Conservation (phyloP, 176 grass and related monocot species). For the Zoysia japonica region DNA sequence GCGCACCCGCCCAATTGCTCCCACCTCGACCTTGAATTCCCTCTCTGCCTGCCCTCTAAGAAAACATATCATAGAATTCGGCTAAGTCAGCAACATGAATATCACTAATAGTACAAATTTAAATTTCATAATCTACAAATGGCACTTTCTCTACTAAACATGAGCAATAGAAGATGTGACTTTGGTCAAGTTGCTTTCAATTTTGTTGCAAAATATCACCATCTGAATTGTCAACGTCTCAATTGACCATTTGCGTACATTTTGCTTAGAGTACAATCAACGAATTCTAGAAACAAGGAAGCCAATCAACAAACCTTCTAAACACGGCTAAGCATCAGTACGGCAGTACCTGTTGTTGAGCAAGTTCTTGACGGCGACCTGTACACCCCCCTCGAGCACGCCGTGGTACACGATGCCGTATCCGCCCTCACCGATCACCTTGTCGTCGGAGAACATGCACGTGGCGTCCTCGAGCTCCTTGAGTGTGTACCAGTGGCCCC, state of each 20-base stretch:
- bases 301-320: constrained; percentile 28
- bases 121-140: constrained; percentile 27
- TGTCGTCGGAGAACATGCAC: constrained; percentile 74
- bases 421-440: constrained; percentile 93
- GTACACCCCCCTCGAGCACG: constrained; percentile 70
- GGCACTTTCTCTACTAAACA: constrained; percentile 31
- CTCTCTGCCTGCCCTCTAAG: constrained; percentile 91
- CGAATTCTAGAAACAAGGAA: constrained; percentile 18
- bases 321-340: constrained; percentile 12
- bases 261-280: constrained; percentile 42
- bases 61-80: constrained; percentile 35
- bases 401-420: constrained; percentile 96
- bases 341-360: constrained; percentile 81
- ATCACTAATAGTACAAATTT: not conserved
- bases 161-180: constrained; percentile 21
- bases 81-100: constrained; percentile 34
- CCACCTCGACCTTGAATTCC: constrained; percentile 98
- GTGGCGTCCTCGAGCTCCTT: constrained; percentile 91
- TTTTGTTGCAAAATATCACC: constrained; percentile 33
- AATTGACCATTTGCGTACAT: constrained; percentile 25
- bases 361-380: constrained; percentile 90
- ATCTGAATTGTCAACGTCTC: constrained; percentile 42
- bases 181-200: not conserved
- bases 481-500: constrained; percentile 97
- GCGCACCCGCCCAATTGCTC: constrained; percentile 90